Evolutionary conservation across 2,329 filamentous ascomycete species (phyloP).

Genomic region (Aciculosporium take): DNA sequence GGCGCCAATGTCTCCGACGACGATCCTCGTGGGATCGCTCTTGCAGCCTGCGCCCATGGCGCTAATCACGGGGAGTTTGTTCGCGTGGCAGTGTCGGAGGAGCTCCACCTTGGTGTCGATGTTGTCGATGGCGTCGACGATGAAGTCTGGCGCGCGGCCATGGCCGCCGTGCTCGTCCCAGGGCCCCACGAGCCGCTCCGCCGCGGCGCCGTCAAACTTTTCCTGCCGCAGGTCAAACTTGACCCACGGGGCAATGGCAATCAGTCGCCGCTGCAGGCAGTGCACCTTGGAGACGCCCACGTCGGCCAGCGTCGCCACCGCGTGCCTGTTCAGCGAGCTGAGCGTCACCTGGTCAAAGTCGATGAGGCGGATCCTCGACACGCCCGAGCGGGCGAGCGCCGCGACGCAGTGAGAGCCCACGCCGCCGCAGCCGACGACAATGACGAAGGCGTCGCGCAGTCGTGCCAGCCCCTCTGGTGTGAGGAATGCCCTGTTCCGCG

Average conservation of each 20-base stretch:
- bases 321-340: conserved; percentile 88
- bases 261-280: conserved; percentile 63
- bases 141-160: conserved; percentile 52
- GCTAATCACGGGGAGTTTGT: conserved; percentile 70
- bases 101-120: conserved; percentile 92
- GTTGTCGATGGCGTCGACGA: conserved; percentile 98
- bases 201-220: conserved; percentile 59
- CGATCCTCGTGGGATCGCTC: conserved; percentile 67
- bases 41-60: conserved; percentile 97
- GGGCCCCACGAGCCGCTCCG: conserved; percentile 49
- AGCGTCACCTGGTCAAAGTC: conserved; percentile 97
- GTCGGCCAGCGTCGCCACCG: conserved; percentile 83
- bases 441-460: conserved; percentile 67
- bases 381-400: conserved; percentile 76
- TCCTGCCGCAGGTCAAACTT: conserved; percentile 76
- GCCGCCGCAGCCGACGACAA: conserved; percentile 86
- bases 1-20: conserved; percentile 79
- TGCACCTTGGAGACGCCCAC: conserved; percentile 88
- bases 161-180: conserved; percentile 39
- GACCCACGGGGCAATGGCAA: conserved; percentile 85
- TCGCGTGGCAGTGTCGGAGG: conserved; percentile 71
- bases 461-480: conserved; percentile 66
- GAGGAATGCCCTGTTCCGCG: conserved; percentile 83
- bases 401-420: conserved; percentile 87
- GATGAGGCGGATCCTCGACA: conserved; percentile 73